A percentile compares a stretch with the other conserved stretches of the same genome.
These are phyloP conservation scores for Epicoccum nigrum DNA, from an alignment of 2,329 filamentous ascomycete genomes.

Conservation along the genomic window DNA sequence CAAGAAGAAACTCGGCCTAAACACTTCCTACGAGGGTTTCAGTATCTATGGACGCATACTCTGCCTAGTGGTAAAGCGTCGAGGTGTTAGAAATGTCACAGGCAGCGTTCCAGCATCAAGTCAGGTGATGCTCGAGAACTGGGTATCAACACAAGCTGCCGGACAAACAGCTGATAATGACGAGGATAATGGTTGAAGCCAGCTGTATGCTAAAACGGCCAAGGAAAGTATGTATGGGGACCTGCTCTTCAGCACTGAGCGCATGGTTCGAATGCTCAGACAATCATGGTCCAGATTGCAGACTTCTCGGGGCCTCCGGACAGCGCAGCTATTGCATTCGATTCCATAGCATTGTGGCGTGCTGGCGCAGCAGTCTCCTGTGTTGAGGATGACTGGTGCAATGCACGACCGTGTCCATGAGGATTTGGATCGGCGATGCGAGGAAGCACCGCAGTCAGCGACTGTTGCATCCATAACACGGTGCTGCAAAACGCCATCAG, in stretches of 20 bases:
- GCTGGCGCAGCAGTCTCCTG: not conserved
- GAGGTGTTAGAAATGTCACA: constrained; percentile 47
- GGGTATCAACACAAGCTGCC: constrained; percentile 52
- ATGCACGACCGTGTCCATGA: not conserved
- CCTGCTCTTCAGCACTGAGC: not conserved
- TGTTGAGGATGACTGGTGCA: not conserved
- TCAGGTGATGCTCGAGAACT: constrained; percentile 51
- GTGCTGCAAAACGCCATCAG: not conserved
- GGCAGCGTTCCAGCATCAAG: constrained; percentile 34
- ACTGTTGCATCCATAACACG: not conserved
- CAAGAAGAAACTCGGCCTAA: constrained; percentile 89
- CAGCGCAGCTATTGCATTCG: not conserved
- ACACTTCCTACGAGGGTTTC: constrained; percentile 92
- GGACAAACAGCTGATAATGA: constrained; percentile 41
- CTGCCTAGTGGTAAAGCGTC: constrained; percentile 85
- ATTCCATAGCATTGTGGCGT: not conserved
- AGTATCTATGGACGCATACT: constrained; percentile 92
- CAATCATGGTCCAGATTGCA: too few relatives aligned
- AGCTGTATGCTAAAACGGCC: not conserved
- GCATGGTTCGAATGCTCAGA: not conserved
- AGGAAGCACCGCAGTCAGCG: not conserved
- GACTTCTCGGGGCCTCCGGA: not conserved
- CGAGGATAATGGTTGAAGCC: constrained; percentile 41
- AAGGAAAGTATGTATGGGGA: not conserved
- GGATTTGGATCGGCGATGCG: not conserved